A percentile compares a stretch with the other conserved stretches of the same genome.
Evolutionary conservation across 495 filamentous ascomycete genomes (phyloP).

Genomic region (Penicillium antarcticum): DNA sequence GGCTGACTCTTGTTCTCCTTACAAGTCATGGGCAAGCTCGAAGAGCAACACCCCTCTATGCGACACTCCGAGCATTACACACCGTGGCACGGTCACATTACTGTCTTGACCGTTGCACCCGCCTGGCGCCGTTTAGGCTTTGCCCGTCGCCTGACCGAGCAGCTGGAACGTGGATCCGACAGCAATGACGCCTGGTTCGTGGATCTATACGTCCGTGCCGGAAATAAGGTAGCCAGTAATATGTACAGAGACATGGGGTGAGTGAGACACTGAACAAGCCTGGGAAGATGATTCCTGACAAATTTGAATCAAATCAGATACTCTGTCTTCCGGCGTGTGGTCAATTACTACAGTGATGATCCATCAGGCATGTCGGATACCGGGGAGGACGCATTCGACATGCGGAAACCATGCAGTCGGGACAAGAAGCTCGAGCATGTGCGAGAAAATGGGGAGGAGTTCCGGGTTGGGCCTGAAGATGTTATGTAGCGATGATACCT

Average conservation of each 20-base stretch:
- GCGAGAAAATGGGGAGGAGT: slow-evolving; percentile 76
- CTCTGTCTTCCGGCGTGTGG: slow-evolving; percentile 80
- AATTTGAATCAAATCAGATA: slow-evolving; percentile 38
- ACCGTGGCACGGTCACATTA: slow-evolving; percentile 98
- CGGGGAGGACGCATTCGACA: slow-evolving; percentile 89
- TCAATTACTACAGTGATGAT: slow-evolving; percentile 88
- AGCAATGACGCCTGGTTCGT: slow-evolving; percentile 88
- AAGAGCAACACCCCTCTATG: slow-evolving; percentile 74
- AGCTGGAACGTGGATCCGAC: slow-evolving; percentile 76
- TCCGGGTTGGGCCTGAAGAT: slow-evolving; percentile 76
- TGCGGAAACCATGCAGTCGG: slow-evolving; percentile 86
- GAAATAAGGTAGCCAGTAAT: slow-evolving; percentile 79
- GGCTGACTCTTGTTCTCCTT: slow-evolving; percentile 2
- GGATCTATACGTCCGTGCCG: slow-evolving; percentile 86
- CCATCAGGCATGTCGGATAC: slow-evolving; percentile 50
- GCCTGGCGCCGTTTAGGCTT: slow-evolving; percentile 81
- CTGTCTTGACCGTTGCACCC: slow-evolving; percentile 88
- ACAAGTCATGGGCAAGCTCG: slow-evolving; percentile 91
- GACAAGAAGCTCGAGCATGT: slow-evolving; percentile 77
- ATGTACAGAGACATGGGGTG: slow-evolving; percentile 92
- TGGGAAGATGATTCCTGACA: neutral
- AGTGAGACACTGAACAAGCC: slow-evolving; percentile 21
- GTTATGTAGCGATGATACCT: slow-evolving; percentile 36
- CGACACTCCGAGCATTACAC: slow-evolving; percentile 78
- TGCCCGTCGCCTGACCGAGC: slow-evolving; percentile 71